phyloP scores from a whole-genome alignment of 345 rosid species.

The Rhizophora mangle region DNA sequence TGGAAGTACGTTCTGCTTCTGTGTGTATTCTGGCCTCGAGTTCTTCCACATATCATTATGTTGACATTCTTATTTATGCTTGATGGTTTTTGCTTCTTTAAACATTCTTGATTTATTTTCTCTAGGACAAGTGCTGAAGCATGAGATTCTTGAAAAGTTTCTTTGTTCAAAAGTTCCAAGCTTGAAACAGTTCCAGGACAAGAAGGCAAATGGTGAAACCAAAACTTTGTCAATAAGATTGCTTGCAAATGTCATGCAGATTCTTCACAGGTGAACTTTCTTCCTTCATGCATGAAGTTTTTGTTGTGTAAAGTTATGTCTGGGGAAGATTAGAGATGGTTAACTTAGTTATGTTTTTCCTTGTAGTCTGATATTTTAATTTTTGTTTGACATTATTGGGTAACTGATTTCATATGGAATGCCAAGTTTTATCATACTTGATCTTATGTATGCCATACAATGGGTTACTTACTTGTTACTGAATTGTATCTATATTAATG shows the following conservation, averaged over 20 bases:
- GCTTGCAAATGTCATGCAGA: constrained; percentile 58
- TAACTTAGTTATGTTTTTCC: neutral
- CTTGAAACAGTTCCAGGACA: constrained; percentile 60
- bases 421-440: neutral
- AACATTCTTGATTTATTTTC: constrained; percentile 14
- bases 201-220: constrained; percentile 45
- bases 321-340: neutral
- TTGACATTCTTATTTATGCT: constrained; percentile 6
- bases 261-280: constrained; percentile 65
- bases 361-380: too few relatives aligned
- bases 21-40: neutral
- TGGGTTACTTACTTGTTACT: neutral
- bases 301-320: neutral
- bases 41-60: neutral
- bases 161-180: constrained; percentile 70
- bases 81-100: constrained; percentile 1
- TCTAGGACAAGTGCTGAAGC: constrained; percentile 80
- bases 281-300: neutral
- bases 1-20: constrained; percentile 68
- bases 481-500: neutral
- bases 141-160: constrained; percentile 58
- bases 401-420: too few relatives aligned
- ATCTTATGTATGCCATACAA: neutral
- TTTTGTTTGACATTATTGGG: too few relatives aligned
- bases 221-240: constrained; percentile 49